Evolutionary conservation across 345 rosid species (phyloP).

Genomic region (Eucalyptus pumila): DNA sequence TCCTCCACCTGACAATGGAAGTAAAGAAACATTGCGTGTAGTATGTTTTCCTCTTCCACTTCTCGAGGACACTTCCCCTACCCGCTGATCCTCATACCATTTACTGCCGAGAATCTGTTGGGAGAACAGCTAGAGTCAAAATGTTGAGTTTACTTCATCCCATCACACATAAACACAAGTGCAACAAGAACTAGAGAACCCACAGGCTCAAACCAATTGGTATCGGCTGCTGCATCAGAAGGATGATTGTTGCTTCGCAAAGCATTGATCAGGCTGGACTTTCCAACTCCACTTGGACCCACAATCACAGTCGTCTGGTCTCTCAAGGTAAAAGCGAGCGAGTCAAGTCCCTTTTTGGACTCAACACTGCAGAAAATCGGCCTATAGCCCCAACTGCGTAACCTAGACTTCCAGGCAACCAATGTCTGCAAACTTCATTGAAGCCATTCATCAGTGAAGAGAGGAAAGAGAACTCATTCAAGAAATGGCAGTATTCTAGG

Average conservation of each 20-base stretch:
- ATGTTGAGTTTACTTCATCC: not conserved
- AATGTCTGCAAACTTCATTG: constrained; percentile 31
- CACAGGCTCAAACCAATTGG: constrained; percentile 71
- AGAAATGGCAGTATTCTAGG: not conserved
- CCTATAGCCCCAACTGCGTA: constrained; percentile 71
- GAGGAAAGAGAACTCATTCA: not conserved
- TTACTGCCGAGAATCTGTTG: constrained; percentile 58
- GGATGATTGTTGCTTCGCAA: constrained; percentile 36
- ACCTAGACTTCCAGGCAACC: constrained; percentile 48
- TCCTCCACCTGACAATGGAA: constrained; percentile 71
- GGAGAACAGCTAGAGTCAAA: not conserved
- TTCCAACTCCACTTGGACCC: constrained; percentile 99
- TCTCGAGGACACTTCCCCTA: constrained; percentile 74
- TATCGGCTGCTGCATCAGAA: constrained; percentile 20
- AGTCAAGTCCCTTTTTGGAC: constrained; percentile 49
- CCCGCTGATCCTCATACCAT: constrained; percentile 72
- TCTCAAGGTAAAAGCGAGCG: constrained; percentile 40
- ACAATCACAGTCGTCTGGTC: constrained; percentile 86
- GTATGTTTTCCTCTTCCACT: constrained; percentile 94
- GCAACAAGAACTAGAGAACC: constrained; percentile 4
- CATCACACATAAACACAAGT: not conserved
- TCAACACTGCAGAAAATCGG: constrained; percentile 81
- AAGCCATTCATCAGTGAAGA: not conserved
- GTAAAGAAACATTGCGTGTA: constrained; percentile 72
- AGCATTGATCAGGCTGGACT: constrained; percentile 81